Evolutionary conservation across 768 basidiomycete genomes (phyloP).

Genomic region (Kwoniella dendrophila): DNA sequence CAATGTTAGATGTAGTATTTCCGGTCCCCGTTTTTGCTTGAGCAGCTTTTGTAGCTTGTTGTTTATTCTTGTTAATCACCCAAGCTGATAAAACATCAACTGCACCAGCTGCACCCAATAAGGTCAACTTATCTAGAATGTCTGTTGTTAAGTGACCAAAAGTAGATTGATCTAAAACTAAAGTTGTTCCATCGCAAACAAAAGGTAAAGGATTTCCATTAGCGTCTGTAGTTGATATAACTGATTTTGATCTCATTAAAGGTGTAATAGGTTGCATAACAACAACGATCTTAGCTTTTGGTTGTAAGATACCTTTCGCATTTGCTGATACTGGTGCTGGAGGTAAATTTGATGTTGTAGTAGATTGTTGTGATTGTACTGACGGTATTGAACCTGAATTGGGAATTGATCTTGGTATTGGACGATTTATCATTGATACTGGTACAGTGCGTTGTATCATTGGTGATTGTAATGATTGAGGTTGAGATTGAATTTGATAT

Average conservation of each 20-base stretch:
- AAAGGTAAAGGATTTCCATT: conserved; percentile 46
- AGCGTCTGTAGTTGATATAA: conserved; percentile 38
- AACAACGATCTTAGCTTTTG: conserved; percentile 46
- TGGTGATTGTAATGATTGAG: too few relatives aligned
- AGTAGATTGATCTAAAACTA: conserved; percentile 39
- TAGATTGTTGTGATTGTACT: too few relatives aligned
- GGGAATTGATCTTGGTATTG: conserved; percentile 24
- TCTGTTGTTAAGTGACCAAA: conserved; percentile 48
- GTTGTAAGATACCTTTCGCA: conserved; percentile 32
- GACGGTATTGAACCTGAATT: too few relatives aligned
- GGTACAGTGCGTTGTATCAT: conserved; percentile 22
- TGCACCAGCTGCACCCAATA: conserved; percentile 43
- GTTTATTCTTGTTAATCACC: conserved; percentile 48
- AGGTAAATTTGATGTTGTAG: conserved; percentile 14
- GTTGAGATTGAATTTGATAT: too few relatives aligned
- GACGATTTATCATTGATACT: conserved; percentile 22
- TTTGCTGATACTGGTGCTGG: conserved; percentile 27
- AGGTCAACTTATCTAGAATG: conserved; percentile 40
- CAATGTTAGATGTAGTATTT: not conserved
- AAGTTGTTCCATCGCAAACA: conserved; percentile 41
- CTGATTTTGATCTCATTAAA: conserved; percentile 35
- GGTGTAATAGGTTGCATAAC: conserved; percentile 45
- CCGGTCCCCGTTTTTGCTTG: conserved; percentile 13
- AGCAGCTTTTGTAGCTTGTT: conserved; percentile 35
- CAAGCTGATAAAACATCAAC: conserved; percentile 47